Base-by-base conservation (phyloP, 2,329 filamentous ascomycete species). In the Berkeleyomyces rouxiae region DNA sequence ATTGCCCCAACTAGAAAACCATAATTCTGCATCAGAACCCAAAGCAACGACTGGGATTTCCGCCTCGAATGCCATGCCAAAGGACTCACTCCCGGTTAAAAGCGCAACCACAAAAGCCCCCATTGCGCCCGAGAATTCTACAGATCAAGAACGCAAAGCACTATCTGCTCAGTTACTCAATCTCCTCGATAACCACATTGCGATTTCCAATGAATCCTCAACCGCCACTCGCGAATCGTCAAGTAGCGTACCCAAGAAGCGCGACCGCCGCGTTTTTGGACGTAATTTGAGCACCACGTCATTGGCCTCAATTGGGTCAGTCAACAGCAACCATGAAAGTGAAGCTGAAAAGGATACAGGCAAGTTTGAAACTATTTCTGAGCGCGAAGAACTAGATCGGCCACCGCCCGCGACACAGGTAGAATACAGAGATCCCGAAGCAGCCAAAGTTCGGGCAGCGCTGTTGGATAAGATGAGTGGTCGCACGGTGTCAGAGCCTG, bases 201-300 rank as follows among this genome's bases (percentile, higher is more conserved):
- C 47, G 57, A 53, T 57, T 13, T 49, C 42, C 37, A 36, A 59
- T 16, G 59, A 47, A 23, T 62, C 63, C 7, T 47, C 39, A n/a
- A 40, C 55, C 39, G 66, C 63, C 67, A 64, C 64, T 66, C 66
- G 61, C 61, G 61, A 39, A 66, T 65, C 59, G 63, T 65, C 51
- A 65, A 65, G 47, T 47, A 43, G 51, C 66, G n/a, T 62, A 60
- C 53, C 70, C 61, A 66, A 70, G 16, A 67, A 71, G 61, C 67
- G 75, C 1, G 73, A 76, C 60, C 77, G 79, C 9, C 74, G 77
- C 61, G 78, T 84, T 63, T 72, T 84, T 2, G 82, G 82, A 4
- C 78, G 82, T 9, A 82, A 80, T 2, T 71, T 79, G 37, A 83
- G 80, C 71, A 83, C 83, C 67, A 76, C 75, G 2, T 84, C 66